Evolutionary conservation across 257 asterid species (phyloP), one percentile per base, ranked within the genome.

Genomic region (Salvia splendens): DNA sequence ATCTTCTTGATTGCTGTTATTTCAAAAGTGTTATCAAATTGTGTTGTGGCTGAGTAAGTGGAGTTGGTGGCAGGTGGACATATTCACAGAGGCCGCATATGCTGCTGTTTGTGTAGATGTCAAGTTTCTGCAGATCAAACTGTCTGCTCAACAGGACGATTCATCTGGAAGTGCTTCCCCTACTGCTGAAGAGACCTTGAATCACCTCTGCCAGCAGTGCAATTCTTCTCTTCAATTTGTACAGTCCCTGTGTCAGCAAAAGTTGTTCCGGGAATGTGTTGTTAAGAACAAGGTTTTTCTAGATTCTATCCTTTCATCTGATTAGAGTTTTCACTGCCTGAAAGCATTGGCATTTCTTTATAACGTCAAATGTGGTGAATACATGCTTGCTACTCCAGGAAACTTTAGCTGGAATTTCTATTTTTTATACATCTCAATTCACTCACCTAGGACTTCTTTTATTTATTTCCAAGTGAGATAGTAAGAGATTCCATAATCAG

Each of bases 201-300:
- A 83, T 75, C 89, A 89, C 77, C 91, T 94, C 68, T 91, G 92
- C 88, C 96, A 91, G 82, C 99, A 91, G 78, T 90, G 99, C 38
- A 96, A 90, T 76, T 89, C 95, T 59, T 90, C 99, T 70, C 80
- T 93, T 70, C 97, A 91, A 71, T 90, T 93, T 77, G 87, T 93
- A 66, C 92, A 86, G 75, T 88, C 89, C 50, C 74, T 89, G 65
- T 91, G 96, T 79, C 98, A 91, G 69, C 99, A 91, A 67, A 94
- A 94, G 73, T 65, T 78, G 68, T 89, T 94, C 77, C 81, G 95
- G 42, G 98, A 94, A 75, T 84, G 90, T 59, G 78, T 91, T 71
- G 93, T 94, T 60, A 85, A 84, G 84, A 91, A 94, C 75, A 91
- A 94, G 96, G 99, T 93, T 64, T 57, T 79, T 67, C 56, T 67